Conservation (phyloP, 192 early-diverging fungal genomes). For the Pilobolus umbonatus region DNA sequence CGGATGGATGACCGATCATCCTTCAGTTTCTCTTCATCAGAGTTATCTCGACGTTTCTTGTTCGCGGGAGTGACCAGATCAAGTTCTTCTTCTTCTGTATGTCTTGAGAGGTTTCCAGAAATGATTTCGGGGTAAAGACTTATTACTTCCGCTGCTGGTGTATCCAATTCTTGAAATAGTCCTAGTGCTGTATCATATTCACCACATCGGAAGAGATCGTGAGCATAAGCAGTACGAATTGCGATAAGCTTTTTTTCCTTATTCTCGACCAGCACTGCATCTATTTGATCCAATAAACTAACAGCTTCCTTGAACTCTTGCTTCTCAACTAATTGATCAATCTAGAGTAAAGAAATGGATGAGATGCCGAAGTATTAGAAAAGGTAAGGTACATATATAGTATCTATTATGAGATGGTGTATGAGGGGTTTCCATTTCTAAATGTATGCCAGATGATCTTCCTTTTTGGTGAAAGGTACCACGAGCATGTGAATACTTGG, state of each 20-base stretch:
- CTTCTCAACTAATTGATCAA: conserved; percentile 67
- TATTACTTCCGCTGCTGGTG: conserved; percentile 63
- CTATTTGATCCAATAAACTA: conserved; percentile 70
- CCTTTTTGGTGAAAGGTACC: too few species aligned
- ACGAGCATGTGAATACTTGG: too few species aligned
- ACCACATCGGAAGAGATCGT: conserved; percentile 61
- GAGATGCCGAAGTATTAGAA: too few species aligned
- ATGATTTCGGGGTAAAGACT: conserved; percentile 65
- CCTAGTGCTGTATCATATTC: conserved; percentile 65
- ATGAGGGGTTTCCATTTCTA: too few species aligned
- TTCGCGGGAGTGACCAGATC: background rate
- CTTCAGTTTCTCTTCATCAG: conserved; percentile 15
- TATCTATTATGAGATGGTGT: too few species aligned
- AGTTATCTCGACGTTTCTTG: conserved; percentile 1
- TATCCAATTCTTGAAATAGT: conserved; percentile 63
- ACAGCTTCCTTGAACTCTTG: conserved; percentile 71
- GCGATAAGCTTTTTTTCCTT: conserved; percentile 57
- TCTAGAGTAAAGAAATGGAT: conserved; percentile 43
- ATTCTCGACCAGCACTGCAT: conserved; percentile 64
- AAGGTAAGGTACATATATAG: too few species aligned
- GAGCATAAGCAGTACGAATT: conserved; percentile 64
- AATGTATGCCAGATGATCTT: too few species aligned
- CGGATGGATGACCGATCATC: background rate
- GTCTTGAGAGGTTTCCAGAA: conserved; percentile 48
- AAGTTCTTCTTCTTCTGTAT: conserved; percentile 22